Evolutionary conservation across 106 monocot genomes (phyloP).

Genomic region (Phalaenopsis equestris): DNA sequence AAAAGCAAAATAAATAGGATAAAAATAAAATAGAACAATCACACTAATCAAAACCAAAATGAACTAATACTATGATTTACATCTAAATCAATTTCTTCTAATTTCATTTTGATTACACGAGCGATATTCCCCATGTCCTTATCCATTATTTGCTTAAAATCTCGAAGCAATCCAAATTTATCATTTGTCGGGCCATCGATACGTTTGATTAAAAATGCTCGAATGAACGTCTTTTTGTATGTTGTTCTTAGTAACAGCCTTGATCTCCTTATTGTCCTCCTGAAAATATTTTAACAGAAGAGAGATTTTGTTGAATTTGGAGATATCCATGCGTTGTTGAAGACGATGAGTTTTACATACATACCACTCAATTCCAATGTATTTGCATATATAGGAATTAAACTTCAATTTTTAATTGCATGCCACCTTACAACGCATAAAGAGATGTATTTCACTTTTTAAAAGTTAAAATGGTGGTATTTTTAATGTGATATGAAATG

Average conservation of each 20-base stretch:
- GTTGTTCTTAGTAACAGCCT: slow-evolving; percentile 37
- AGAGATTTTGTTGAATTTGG: too few species aligned
- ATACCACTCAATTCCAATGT: too few species aligned
- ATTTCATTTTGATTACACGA: slow-evolving; percentile 31
- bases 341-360: too few species aligned
- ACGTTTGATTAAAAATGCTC: background rate
- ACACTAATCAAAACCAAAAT: background rate
- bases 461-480: too few species aligned
- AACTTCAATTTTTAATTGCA: too few species aligned
- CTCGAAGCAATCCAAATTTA: slow-evolving; percentile 15
- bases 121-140: slow-evolving; percentile 47
- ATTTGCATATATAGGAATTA: too few species aligned
- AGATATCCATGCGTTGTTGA: too few species aligned
- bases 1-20: background rate
- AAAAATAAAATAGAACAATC: background rate
- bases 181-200: too few species aligned
- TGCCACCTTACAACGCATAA: too few species aligned
- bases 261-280: slow-evolving; percentile 47
- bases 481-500: too few species aligned
- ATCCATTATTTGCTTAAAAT: slow-evolving; percentile 48
- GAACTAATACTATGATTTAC: background rate
- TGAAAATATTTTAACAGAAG: slow-evolving; percentile 10
- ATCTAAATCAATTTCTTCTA: slow-evolving; percentile 22
- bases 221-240: background rate
- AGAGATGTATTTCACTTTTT: too few species aligned